Evolutionary conservation across 345 rosid genomes (phyloP).

Genomic region (Rhizophora apiculata): DNA sequence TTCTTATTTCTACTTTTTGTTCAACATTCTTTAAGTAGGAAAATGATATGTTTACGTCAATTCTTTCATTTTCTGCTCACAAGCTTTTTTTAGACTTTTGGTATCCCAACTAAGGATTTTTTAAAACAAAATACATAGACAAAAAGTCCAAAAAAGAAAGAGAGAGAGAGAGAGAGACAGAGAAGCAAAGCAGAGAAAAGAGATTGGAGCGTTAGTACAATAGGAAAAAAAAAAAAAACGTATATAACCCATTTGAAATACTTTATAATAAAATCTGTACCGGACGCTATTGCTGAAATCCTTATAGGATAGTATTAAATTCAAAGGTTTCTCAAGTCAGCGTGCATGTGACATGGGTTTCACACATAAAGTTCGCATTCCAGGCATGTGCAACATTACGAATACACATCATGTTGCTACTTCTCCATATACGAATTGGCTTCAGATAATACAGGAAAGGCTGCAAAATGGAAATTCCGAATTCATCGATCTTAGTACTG

Average conservation of each 20-base stretch:
- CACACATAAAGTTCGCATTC: slow-evolving; percentile 9
- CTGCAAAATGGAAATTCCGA: slow-evolving; percentile 7
- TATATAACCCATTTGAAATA: neutral
- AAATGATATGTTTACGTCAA: too few species aligned
- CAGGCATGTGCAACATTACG: neutral
- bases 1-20: neutral
- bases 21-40: too few species aligned
- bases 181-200: too few species aligned
- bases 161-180: neutral
- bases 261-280: slow-evolving; percentile 15
- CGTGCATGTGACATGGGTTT: slow-evolving; percentile 27
- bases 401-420: neutral
- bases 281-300: too few species aligned
- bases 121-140: neutral
- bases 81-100: neutral
- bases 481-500: neutral
- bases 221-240: neutral
- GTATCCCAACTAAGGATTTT: neutral
- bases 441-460: neutral
- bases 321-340: too few species aligned
- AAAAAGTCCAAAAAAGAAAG: neutral
- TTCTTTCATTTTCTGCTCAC: too few species aligned
- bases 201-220: neutral
- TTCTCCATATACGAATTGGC: neutral
- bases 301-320: too few species aligned